A percentile compares a stretch with the other conserved stretches of the same genome.
Conservation (phyloP, 2,329 filamentous ascomycete genomes). For the Arachnomyces sp. region DNA sequence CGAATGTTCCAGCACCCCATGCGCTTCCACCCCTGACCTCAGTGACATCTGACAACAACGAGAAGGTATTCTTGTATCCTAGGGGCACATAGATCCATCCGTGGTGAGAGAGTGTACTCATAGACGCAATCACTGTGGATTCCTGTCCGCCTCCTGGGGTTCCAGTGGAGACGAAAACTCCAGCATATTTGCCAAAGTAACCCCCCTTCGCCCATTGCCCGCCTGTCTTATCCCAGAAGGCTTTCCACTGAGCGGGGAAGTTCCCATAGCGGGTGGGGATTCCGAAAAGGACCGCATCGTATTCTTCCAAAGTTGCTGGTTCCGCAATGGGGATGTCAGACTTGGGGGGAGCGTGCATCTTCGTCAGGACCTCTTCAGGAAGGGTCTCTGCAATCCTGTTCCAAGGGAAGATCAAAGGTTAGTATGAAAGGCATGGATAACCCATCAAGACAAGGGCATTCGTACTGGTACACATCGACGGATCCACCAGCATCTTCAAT, state of each 20-base stretch:
- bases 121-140: constrained; percentile 66
- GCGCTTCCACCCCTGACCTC: constrained; percentile 81
- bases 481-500: constrained; percentile 78
- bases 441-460: constrained; percentile 2
- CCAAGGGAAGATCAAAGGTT: not conserved
- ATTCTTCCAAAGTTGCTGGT: constrained; percentile 56
- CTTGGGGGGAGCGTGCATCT: constrained; percentile 86
- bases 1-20: constrained; percentile 92
- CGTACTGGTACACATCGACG: constrained; percentile 73
- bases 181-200: constrained; percentile 81
- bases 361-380: constrained; percentile 66
- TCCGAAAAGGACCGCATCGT: constrained; percentile 85
- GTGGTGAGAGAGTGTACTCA: constrained; percentile 86
- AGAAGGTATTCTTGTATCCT: constrained; percentile 77
- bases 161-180: constrained; percentile 83
- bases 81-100: constrained; percentile 95
- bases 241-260: constrained; percentile 94
- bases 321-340: constrained; percentile 56
- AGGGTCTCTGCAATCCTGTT: constrained; percentile 75
- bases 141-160: constrained; percentile 87
- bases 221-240: constrained; percentile 77
- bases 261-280: constrained; percentile 96
- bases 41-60: constrained; percentile 57
- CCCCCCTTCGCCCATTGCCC: constrained; percentile 70
- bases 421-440: not conserved